A percentile compares a stretch with the other conserved stretches of the same genome.
phyloP scores from a whole-genome alignment of 352 stramenopile species.

The Phytophthora ramorum region DNA sequence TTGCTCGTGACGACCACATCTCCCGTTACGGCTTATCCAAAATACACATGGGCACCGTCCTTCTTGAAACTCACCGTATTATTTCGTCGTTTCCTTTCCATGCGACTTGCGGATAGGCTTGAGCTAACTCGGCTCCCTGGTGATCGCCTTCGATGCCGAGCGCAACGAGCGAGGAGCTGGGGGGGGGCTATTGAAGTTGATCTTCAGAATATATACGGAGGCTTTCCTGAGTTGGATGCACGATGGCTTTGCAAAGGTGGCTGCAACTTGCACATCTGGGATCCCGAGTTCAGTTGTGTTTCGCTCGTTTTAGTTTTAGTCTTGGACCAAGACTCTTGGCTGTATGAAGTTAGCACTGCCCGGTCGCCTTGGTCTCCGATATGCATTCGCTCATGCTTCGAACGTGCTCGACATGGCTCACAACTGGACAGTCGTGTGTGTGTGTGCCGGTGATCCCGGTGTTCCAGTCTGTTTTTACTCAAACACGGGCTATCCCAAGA shows the following conservation, averaged over 20 bases:
- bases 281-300: conserved; percentile 1
- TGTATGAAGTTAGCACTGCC: not conserved
- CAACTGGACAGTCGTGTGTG: too few relatives aligned
- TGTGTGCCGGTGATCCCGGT: too few relatives aligned
- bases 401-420: not conserved
- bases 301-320: not conserved
- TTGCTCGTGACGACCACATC: too few relatives aligned
- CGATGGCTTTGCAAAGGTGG: conserved; percentile 21
- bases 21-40: too few relatives aligned
- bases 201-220: conserved; percentile 36
- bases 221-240: conserved; percentile 18
- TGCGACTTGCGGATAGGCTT: not conserved
- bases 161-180: too few relatives aligned
- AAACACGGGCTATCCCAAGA: conserved; percentile 12
- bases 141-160: too few relatives aligned
- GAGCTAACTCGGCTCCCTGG: too few relatives aligned
- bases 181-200: conserved; percentile 14
- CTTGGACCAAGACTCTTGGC: not conserved
- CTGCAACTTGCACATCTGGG: conserved; percentile 19
- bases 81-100: not conserved
- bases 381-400: not conserved
- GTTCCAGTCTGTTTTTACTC: not conserved
- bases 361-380: not conserved
- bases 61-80: not conserved
- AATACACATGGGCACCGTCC: not conserved